These are phyloP conservation scores for Candida dajiaensis DNA, from an alignment of 805 yeast genomes.

Conservation along the genomic window DNA sequence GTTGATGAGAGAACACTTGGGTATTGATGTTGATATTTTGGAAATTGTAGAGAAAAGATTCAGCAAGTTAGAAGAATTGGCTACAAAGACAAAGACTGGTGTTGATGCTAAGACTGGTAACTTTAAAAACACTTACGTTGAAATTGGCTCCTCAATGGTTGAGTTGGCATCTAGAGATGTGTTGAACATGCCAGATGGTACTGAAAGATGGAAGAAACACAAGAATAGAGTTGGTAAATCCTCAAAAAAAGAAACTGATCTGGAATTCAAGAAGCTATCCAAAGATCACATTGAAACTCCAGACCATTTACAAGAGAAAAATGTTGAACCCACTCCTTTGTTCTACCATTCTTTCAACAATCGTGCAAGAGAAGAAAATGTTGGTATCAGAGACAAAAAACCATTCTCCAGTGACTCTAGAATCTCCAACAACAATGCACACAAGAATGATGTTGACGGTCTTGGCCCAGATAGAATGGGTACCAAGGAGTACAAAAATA, in stretches of 20 bases:
- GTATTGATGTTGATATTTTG: conserved; percentile 82
- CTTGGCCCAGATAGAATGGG: conserved; percentile 63
- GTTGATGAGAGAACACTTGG: conserved; percentile 94
- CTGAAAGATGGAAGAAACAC: conserved; percentile 35
- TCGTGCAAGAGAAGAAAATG: conserved; percentile 82
- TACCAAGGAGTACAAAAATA: conserved; percentile 36
- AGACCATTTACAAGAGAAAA: conserved; percentile 12
- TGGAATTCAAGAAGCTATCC: conserved; percentile 17
- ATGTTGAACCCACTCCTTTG: conserved; percentile 15
- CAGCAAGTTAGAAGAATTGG: conserved; percentile 32
- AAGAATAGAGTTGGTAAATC: neutral
- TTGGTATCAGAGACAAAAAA: conserved; percentile 80
- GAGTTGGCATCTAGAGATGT: conserved; percentile 71
- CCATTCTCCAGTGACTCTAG: conserved; percentile 77
- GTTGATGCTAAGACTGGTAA: conserved; percentile 37
- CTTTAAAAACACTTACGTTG: conserved; percentile 29
- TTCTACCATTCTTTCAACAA: conserved; percentile 65
- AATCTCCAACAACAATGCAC: conserved; percentile 59
- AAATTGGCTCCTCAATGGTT: conserved; percentile 57
- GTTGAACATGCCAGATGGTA: conserved; percentile 43
- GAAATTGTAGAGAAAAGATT: conserved; percentile 79
- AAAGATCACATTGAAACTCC: conserved; percentile 24
- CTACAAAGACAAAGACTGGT: conserved; percentile 22
- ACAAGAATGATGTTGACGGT: conserved; percentile 71
- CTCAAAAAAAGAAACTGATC: conserved; percentile 9